Evolutionary conservation across 2,329 filamentous ascomycete genomes (phyloP).

Genomic region (Endoconidiophora polonica): DNA sequence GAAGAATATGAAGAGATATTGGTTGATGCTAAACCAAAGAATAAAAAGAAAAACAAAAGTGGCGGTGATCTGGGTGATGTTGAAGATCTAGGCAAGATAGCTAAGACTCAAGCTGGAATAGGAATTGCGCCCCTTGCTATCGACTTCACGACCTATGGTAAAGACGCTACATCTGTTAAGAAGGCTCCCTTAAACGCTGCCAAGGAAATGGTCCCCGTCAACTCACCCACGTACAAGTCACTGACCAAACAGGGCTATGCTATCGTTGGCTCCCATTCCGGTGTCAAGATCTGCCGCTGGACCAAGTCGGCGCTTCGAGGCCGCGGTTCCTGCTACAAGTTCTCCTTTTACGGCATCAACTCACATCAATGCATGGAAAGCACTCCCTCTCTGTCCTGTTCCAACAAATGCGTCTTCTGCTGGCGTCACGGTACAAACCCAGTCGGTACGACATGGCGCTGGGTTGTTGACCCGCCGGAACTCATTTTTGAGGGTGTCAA

Average conservation of each 20-base stretch:
- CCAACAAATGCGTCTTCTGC: constrained; percentile 97
- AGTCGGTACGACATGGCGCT: constrained; percentile 91
- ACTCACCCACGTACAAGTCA: constrained; percentile 72
- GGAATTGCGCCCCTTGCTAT: constrained; percentile 45
- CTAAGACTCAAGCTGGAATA: constrained; percentile 26
- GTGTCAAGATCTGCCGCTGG: constrained; percentile 96
- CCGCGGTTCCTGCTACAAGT: constrained; percentile 93
- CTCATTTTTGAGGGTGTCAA: constrained; percentile 84
- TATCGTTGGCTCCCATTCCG: constrained; percentile 87
- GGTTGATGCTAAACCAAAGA: constrained; percentile 28
- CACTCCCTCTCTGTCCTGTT: constrained; percentile 85
- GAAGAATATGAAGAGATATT: constrained; percentile 35
- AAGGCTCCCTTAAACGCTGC: constrained; percentile 25
- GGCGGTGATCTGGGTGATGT: constrained; percentile 50
- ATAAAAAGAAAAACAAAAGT: constrained; percentile 21
- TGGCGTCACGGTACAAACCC: constrained; percentile 97
- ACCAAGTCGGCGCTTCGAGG: constrained; percentile 92
- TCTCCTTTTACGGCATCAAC: constrained; percentile 88
- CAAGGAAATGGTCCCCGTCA: constrained; percentile 90
- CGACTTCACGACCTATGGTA: constrained; percentile 67
- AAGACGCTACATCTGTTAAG: constrained; percentile 27
- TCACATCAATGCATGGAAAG: constrained; percentile 98
- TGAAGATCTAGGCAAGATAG: constrained; percentile 61
- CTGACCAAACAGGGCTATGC: constrained; percentile 94
- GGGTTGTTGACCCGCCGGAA: constrained; percentile 82